Percentiles rank a stretch among this genome's conserved stretches.
Conservation (phyloP, 225 moss, liverwort and hornwort genomes). For the Climacium dendroides region DNA sequence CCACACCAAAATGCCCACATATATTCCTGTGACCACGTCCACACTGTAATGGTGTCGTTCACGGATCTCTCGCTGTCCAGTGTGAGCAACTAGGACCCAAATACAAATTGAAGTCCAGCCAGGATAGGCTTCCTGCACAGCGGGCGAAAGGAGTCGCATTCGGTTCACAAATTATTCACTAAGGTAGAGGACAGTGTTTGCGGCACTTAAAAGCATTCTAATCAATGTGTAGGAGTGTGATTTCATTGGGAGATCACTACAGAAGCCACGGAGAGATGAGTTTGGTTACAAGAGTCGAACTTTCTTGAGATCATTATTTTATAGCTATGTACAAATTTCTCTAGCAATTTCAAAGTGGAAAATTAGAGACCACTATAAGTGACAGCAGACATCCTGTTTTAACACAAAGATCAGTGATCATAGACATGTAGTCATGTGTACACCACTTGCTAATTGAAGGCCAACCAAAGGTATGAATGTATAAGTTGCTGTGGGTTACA, state of each 20-base stretch:
- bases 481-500: background rate
- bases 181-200: background rate
- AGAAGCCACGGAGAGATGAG: background rate
- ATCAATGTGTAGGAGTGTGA: too few relatives aligned
- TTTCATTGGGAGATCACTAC: background rate
- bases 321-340: background rate
- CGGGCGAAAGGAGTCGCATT: background rate
- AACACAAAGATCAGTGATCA: background rate
- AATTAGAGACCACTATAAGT: background rate
- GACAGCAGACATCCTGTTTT: background rate
- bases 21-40: slow-evolving; percentile 58
- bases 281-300: background rate
- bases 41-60: slow-evolving; percentile 92
- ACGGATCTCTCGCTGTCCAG: slow-evolving; percentile 74
- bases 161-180: background rate
- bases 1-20: slow-evolving; percentile 66
- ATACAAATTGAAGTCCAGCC: slow-evolving; percentile 62
- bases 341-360: background rate
- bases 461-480: background rate
- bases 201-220: background rate
- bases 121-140: slow-evolving; percentile 67
- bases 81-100: slow-evolving; percentile 62
- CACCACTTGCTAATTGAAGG: background rate
- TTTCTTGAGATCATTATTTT: background rate
- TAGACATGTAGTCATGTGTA: background rate